These are phyloP conservation scores for Amauroascus verrucosus DNA, from an alignment of 2,329 filamentous ascomycete species.

Conservation along the genomic window DNA sequence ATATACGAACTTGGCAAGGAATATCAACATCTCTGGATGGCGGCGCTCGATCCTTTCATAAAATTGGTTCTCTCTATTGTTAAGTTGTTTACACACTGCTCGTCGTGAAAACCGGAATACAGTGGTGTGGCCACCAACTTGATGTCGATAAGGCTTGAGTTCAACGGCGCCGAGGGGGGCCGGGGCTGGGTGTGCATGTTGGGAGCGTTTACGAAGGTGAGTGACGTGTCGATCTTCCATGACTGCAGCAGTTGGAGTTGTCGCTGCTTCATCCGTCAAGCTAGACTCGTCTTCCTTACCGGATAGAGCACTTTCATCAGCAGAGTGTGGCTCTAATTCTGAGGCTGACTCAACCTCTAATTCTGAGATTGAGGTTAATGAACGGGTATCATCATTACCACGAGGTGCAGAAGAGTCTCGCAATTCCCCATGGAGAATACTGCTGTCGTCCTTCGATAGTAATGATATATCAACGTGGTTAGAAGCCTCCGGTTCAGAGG, in stretches of 20 bases:
- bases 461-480: slow-evolving; percentile 54
- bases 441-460: slow-evolving; percentile 50
- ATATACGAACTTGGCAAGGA: slow-evolving; percentile 66
- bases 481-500: not conserved
- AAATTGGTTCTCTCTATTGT: slow-evolving; percentile 96
- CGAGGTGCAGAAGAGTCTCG: slow-evolving; percentile 31
- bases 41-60: slow-evolving; percentile 91
- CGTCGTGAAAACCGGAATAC: slow-evolving; percentile 91
- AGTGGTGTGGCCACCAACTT: slow-evolving; percentile 93
- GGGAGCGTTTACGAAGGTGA: slow-evolving; percentile 24
- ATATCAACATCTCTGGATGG: slow-evolving; percentile 80
- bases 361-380: slow-evolving; percentile 30
- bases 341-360: slow-evolving; percentile 32
- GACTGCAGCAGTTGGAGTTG: slow-evolving; percentile 35
- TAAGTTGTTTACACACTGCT: slow-evolving; percentile 95
- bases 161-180: slow-evolving; percentile 79
- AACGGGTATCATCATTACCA: slow-evolving; percentile 24
- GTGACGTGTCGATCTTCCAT: slow-evolving; percentile 30
- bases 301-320: slow-evolving; percentile 36
- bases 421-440: slow-evolving; percentile 51
- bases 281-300: slow-evolving; percentile 43
- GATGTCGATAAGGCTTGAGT: slow-evolving; percentile 91
- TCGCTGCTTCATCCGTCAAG: slow-evolving; percentile 44
- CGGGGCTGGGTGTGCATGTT: slow-evolving; percentile 19
- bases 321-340: slow-evolving; percentile 37